Evolutionary conservation across 2,329 filamentous ascomycete species (phyloP), one percentile per base, ranked within the genome.

Genomic region (Nothophaeocryptopus gaeumannii): DNA sequence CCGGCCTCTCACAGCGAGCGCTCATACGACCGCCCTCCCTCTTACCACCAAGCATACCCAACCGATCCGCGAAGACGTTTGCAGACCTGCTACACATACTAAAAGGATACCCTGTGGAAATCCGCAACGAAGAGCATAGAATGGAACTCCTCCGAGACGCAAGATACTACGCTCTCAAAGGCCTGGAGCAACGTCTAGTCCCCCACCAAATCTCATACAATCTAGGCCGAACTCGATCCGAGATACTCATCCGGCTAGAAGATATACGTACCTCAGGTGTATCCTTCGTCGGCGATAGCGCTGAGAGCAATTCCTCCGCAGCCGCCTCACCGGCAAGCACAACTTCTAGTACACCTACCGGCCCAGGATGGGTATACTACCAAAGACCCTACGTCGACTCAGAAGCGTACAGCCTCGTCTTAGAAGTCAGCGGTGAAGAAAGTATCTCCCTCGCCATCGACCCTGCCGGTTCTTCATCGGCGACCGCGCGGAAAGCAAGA

Each of bases 101-200:
- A 4, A 82, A 88, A 45, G 92, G 92, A 3, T 96, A 96, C 67
- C 85, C 88, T 0, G 70, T 96, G 1, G 77, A 85, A 15, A 88
- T 96, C 51, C 79, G 83, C 45, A 79, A 84, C 66, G 87, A 91
- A 56, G 76, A 79, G 2, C 92, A 97, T 64, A 84, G 92, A 13
- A 77, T 81, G 15, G 82, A 87, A 50, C 78, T 97, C 3, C 74
- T 97, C 1, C 80, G 88, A 35, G 92, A 97, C 68, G 93, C 89
- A 55, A 84, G 88, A 45, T 97, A 96, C 69, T 96, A 92, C 69
- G 89, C 96, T 67, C 84, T 97, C 60, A 92, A 91, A 65, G 90
- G 89, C 0, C 73, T 96, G 0, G 92, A 97, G 71, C 92, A 97
- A 70, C 84, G 83, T 56, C 76, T 97, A 9, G 86, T 96, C 37